These are phyloP conservation scores for Aspergillus proliferans DNA, from an alignment of 2,329 filamentous ascomycete species.

Conservation along the genomic window DNA sequence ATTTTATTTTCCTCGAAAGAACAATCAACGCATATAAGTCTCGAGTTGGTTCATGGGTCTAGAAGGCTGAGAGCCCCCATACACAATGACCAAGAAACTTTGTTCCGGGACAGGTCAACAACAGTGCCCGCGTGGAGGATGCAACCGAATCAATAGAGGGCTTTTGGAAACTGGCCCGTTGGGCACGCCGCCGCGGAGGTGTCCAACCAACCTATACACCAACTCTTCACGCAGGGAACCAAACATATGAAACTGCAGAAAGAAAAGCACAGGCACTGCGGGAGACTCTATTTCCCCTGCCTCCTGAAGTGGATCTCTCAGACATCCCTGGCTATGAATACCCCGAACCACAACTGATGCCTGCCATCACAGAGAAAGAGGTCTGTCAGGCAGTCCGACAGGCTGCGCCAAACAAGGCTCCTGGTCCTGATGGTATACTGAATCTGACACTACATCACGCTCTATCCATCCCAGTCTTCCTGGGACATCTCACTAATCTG, in stretches of 20 bases:
- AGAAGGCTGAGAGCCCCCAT: too few relatives aligned
- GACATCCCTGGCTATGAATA: neutral
- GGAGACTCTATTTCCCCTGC: constrained; percentile 3
- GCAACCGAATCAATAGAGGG: too few relatives aligned
- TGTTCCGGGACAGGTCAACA: too few relatives aligned
- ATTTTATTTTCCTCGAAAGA: too few relatives aligned
- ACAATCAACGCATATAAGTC: too few relatives aligned
- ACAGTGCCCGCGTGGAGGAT: neutral
- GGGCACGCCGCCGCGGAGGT: neutral
- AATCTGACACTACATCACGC: constrained; percentile 2
- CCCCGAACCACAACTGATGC: neutral
- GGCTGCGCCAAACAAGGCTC: constrained; percentile 6
- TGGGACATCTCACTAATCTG: neutral
- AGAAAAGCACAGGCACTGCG: neutral
- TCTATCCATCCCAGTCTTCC: neutral
- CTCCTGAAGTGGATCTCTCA: neutral
- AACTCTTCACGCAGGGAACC: neutral
- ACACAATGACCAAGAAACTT: too few relatives aligned
- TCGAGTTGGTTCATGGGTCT: too few relatives aligned
- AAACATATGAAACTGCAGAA: neutral
- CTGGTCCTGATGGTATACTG: constrained; percentile 3
- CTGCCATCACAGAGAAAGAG: constrained; percentile 3
- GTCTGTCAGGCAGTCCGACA: constrained; percentile 1
- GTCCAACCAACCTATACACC: constrained; percentile 1
- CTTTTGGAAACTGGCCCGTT: neutral